These are phyloP conservation scores for Calonectria pteridis DNA, from an alignment of 2,329 filamentous ascomycete genomes.

Conservation along the genomic window DNA sequence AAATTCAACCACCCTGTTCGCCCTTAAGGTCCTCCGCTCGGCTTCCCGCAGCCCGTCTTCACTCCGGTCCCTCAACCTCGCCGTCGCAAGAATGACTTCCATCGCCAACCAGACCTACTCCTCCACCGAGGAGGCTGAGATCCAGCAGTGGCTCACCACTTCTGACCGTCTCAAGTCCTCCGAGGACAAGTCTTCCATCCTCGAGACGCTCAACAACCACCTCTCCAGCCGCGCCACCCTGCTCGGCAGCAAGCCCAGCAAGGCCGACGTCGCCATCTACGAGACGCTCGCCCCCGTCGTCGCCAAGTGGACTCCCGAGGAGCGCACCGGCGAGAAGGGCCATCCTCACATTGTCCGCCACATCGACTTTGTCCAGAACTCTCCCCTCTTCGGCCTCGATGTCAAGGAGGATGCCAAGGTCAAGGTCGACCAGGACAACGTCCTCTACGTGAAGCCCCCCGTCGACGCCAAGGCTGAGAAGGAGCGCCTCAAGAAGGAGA, in stretches of 20 bases:
- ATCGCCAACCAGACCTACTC: constrained; percentile 79
- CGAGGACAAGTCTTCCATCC: constrained; percentile 74
- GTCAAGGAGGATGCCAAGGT: constrained; percentile 82
- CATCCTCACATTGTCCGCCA: constrained; percentile 92
- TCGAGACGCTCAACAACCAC: constrained; percentile 86
- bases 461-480: constrained; percentile 95
- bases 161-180: constrained; percentile 73
- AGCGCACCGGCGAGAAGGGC: constrained; percentile 90
- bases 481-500: constrained; percentile 96
- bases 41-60: constrained; percentile 52
- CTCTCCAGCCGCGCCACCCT: constrained; percentile 90
- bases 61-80: constrained; percentile 45
- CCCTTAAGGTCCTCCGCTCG: constrained; percentile 54
- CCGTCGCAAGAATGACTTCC: constrained; percentile 69
- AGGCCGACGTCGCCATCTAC: constrained; percentile 89
- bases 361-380: constrained; percentile 95
- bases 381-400: constrained; percentile 77
- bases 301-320: constrained; percentile 83
- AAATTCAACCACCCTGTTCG: constrained; percentile 53
- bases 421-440: constrained; percentile 80
- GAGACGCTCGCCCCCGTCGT: constrained; percentile 81
- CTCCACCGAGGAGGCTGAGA: constrained; percentile 84
- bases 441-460: constrained; percentile 89
- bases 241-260: constrained; percentile 88
- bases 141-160: constrained; percentile 89